Conservation (phyloP, 2,329 filamentous ascomycete species). For the Fusarium nurragi region DNA sequence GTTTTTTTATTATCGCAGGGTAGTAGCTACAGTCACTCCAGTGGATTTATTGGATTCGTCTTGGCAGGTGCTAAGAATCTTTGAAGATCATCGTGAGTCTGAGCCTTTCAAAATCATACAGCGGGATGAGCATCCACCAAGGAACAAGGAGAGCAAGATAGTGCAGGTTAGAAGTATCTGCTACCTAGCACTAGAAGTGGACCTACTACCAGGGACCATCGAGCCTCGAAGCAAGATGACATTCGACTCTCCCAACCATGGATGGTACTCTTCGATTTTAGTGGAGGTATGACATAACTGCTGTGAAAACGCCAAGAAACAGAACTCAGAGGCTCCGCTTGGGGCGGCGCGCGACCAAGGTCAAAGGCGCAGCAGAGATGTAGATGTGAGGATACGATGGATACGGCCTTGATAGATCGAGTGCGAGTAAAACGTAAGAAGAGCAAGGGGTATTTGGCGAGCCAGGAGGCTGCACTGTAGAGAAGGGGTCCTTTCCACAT, state of each 20-base stretch:
- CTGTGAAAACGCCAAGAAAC: conserved; percentile 21
- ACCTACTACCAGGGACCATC: conserved; percentile 35
- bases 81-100: conserved; percentile 41
- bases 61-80: conserved; percentile 35
- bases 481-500: conserved; percentile 24
- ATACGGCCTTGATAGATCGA: conserved; percentile 28
- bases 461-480: not conserved
- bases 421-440: conserved; percentile 7
- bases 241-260: conserved; percentile 44
- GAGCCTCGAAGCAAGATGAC: conserved; percentile 46
- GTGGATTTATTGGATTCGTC: conserved; percentile 17
- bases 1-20: conserved; percentile 13
- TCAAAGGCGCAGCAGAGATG: conserved; percentile 35
- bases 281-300: conserved; percentile 47
- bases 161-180: conserved; percentile 30
- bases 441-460: conserved; percentile 1
- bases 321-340: conserved; percentile 37
- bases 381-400: conserved; percentile 33
- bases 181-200: conserved; percentile 34
- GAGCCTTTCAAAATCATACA: conserved; percentile 37
- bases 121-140: conserved; percentile 39
- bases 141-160: conserved; percentile 22
- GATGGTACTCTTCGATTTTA: conserved; percentile 17
- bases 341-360: conserved; percentile 28
- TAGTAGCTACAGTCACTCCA: conserved; percentile 19